These are phyloP conservation scores for Cyberlindnera mississippiensis DNA, from an alignment of 805 yeast species.

Conservation along the genomic window DNA sequence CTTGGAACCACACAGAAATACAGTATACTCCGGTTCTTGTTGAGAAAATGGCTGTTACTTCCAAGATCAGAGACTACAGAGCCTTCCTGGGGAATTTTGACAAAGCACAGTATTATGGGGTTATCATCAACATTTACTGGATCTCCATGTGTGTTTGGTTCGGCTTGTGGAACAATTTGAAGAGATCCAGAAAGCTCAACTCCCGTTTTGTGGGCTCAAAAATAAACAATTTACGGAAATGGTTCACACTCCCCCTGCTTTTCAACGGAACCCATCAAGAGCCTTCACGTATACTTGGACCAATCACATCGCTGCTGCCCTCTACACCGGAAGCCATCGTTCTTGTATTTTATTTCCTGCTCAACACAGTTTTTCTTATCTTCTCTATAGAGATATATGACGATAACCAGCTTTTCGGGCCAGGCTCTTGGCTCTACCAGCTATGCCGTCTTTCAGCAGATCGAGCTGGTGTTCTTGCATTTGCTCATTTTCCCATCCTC, in stretches of 20 bases:
- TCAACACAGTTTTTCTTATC: conserved; percentile 15
- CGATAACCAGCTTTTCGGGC: conserved; percentile 21
- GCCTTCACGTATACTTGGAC: conserved; percentile 13
- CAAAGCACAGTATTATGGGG: conserved; percentile 21
- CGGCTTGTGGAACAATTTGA: conserved; percentile 20
- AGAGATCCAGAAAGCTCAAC: conserved; percentile 12
- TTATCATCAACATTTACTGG: conserved; percentile 23
- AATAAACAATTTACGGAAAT: conserved; percentile 17
- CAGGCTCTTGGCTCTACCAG: conserved; percentile 10
- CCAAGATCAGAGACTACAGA: conserved; percentile 20
- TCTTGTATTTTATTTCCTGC: conserved; percentile 30
- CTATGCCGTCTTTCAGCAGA: conserved; percentile 14
- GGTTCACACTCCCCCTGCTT: conserved; percentile 18
- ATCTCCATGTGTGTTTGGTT: conserved; percentile 15
- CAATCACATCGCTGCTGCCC: conserved; percentile 21
- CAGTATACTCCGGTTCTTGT: conserved; percentile 20
- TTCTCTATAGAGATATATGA: conserved; percentile 12
- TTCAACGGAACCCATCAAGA: conserved; percentile 21
- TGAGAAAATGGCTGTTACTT: conserved; percentile 1
- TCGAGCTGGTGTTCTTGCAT: conserved; percentile 27
- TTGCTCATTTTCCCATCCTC: conserved; percentile 48
- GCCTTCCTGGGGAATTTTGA: conserved; percentile 27
- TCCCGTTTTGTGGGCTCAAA: conserved; percentile 12
- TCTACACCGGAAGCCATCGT: conserved; percentile 25
- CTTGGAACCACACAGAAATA: conserved; percentile 11